Percentiles rank a stretch among this genome's conserved stretches.
Evolutionary conservation across 1,284 basidiomycete genomes (phyloP).

Genomic region (Fomitopsis betulina): DNA sequence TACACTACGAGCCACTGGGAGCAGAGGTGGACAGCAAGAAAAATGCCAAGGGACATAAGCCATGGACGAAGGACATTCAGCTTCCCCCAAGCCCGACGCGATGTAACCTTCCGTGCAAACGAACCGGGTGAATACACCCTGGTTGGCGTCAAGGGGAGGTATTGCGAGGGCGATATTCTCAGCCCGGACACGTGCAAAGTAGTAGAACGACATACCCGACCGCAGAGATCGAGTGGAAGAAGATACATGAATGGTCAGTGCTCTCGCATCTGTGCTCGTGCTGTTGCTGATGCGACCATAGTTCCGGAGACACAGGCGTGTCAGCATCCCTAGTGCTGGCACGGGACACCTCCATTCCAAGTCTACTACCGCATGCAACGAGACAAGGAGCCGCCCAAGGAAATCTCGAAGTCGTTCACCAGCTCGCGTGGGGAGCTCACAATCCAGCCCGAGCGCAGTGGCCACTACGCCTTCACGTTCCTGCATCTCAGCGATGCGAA

Average conservation of each 20-base stretch:
- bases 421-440: constrained; percentile 80
- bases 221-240: constrained; percentile 84
- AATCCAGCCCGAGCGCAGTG: constrained; percentile 84
- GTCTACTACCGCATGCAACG: constrained; percentile 77
- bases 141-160: constrained; percentile 65
- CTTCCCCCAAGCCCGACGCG: constrained; percentile 41
- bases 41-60: constrained; percentile 37
- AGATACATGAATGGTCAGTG: constrained; percentile 85
- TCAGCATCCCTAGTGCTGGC: constrained; percentile 83
- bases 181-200: constrained; percentile 79
- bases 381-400: constrained; percentile 57
- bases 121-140: constrained; percentile 85
- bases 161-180: constrained; percentile 77
- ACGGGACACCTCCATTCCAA: constrained; percentile 87
- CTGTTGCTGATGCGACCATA: constrained; percentile 27
- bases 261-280: not conserved
- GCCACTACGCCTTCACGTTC: constrained; percentile 88
- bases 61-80: constrained; percentile 59
- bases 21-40: constrained; percentile 30
- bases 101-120: constrained; percentile 47
- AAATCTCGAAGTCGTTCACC: constrained; percentile 59
- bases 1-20: constrained; percentile 53
- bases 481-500: constrained; percentile 78
- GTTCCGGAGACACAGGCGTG: constrained; percentile 92
- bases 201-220: constrained; percentile 68